Percentiles rank a stretch among this genome's conserved stretches.
Conservation (phyloP, 1,139 yeast genomes). For the Pichia sp. region DNA sequence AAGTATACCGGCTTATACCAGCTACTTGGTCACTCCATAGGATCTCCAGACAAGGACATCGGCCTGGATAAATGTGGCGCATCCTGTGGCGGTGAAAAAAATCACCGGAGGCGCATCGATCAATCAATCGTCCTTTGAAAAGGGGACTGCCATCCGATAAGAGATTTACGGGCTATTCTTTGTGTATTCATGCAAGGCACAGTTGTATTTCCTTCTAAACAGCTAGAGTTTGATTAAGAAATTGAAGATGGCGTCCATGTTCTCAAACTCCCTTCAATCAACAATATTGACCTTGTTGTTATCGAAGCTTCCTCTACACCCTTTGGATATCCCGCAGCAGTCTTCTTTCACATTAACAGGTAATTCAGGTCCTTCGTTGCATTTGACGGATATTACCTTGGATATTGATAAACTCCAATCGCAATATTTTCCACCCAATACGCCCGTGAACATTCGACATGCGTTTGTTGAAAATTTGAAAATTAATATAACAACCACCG, state of each 20-base stretch:
- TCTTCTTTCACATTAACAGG: constrained; percentile 9
- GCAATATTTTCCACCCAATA: constrained; percentile 10
- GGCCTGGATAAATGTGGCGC: no score
- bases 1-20: no score
- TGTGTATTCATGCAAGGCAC: neutral
- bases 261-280: constrained; percentile 11
- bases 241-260: constrained; percentile 9
- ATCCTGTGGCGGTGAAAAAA: no score
- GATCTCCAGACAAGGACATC: no score
- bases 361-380: constrained; percentile 8
- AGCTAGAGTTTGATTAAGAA: neutral
- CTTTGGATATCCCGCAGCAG: constrained; percentile 11
- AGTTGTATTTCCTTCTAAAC: neutral
- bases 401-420: constrained; percentile 13
- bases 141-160: no score
- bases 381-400: constrained; percentile 9
- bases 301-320: constrained; percentile 12
- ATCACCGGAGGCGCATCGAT: no score
- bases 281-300: constrained; percentile 9
- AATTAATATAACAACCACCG: constrained; percentile 7
- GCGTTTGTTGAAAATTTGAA: constrained; percentile 10
- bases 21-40: no score
- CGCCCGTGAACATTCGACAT: constrained; percentile 10
- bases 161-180: no score
- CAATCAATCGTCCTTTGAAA: no score